Evolutionary conservation across 148 eudicot genomes (phyloP), one percentile per base, ranked within the genome.

Genomic region (Chenopodium quinoa): DNA sequence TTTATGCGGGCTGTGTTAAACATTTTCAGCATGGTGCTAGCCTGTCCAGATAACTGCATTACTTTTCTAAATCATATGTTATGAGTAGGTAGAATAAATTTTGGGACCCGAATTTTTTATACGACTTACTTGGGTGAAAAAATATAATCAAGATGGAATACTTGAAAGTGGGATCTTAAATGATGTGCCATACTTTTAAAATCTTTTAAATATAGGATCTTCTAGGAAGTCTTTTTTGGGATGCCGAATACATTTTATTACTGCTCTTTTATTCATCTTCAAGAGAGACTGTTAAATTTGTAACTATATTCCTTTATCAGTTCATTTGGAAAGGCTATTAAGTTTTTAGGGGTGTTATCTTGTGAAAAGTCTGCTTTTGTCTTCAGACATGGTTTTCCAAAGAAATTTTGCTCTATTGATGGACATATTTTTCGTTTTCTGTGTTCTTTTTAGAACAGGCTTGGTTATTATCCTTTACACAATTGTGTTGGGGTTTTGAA

Each of bases 381-480:
- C 77, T 48, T 31, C 77, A 63, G 17, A 60, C 54, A 82, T 48
- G 25, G 67, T 20, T 20, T 5, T 52, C 58, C 69, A 52, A 1
- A 68, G 25, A 2, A 16, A 1, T 64, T 52, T 66, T 44, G 54
- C 22, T 48, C 54, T 50, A 64, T 20, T 64, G 44, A 46, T 67
- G 47, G 76, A 56, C 34, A 60, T 34, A 20, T 40, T 44, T 69
- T 75, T 13, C 60, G 68, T 20, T n/a, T n/a, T 27, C 48, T 27
- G 74, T 25, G 10, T 12, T 20, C 66, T 54, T 63, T 82, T 65
- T 23, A 46, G 17, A 32, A 78, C 25, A 72, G 3, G 17, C 63
- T 37, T 40, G 32, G 10, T 62, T 60, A 66, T 76, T 71, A n/a
- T 77, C 76, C 71, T 82, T 56, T 64, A 47, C 20, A 22, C 47